Evolutionary conservation across 2,329 filamentous ascomycete species (phyloP).

Genomic region (Xylariaceae sp.): DNA sequence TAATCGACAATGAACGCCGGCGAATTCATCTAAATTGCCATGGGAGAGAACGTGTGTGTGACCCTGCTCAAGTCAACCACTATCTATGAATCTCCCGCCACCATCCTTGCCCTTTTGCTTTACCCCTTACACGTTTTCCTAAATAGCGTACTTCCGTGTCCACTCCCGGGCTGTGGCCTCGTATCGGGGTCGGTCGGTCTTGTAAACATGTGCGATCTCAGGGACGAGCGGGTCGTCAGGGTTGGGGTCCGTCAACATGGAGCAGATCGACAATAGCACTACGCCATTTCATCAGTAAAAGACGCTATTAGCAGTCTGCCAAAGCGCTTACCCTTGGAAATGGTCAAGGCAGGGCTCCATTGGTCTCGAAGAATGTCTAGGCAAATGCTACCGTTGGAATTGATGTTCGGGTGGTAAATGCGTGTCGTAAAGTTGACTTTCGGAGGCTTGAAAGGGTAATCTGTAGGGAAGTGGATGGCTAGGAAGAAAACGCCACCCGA

Average conservation of each 20-base stretch:
- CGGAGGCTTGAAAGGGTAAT: conserved; percentile 99
- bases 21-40: conserved; percentile 25
- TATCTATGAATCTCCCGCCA: conserved; percentile 14
- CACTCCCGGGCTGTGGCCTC: conserved; percentile 96
- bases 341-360: conserved; percentile 97
- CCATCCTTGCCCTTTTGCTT: not conserved
- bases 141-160: conserved; percentile 99
- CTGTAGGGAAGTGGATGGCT: conserved; percentile 97
- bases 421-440: conserved; percentile 99
- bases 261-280: conserved; percentile 99
- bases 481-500: conserved; percentile 98
- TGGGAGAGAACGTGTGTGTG: conserved; percentile 20
- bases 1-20: conserved; percentile 23
- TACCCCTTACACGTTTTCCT: conserved; percentile 23
- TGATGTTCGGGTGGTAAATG: conserved; percentile 99
- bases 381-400: conserved; percentile 99
- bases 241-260: conserved; percentile 99
- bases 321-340: conserved; percentile 76
- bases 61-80: conserved; percentile 21
- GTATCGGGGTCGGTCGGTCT: conserved; percentile 93
- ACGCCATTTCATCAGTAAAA: conserved; percentile 6
- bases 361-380: conserved; percentile 97
- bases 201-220: conserved; percentile 99
- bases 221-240: conserved; percentile 97
- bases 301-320: not conserved